Base-by-base conservation (phyloP, 75 land plant genomes). In the Selaginella tamariscina region DNA sequence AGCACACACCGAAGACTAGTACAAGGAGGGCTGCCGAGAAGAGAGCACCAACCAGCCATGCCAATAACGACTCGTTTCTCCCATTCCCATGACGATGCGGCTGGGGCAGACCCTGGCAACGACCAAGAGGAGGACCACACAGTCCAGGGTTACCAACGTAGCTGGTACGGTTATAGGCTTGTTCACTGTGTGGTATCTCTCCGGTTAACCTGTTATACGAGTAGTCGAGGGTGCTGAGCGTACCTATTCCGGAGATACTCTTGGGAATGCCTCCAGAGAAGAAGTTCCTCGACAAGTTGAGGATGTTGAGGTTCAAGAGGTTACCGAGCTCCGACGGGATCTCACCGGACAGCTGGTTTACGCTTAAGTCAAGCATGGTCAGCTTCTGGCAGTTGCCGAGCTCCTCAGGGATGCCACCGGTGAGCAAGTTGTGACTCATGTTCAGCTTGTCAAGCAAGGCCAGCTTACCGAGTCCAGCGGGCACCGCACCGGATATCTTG, bases 401-500 rank as follows among this genome's bases (percentile, higher is more conserved):
- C 62, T 59, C 62, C 8, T 8, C n/a, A 59, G 62, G 62, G 21
- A 59, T 59, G 9, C 26, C 26, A 8, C 62, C 62, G 8, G 27
- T 8, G 21, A 59, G 21, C 9, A 59, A 21, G 23, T 59, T 59
- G 21, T 26, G 27, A 59, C 18, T 59, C 9, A 59, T 8, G 21
- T 59, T 26, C 8, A 59, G 26, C 62, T 21, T 2, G 26, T 2
- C 9, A n/a, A 59, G 62, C 62, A 5, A 39, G 5, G 5, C 11
- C 49, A 39, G 5, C 49, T 15, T 5, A 5, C 49, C 49, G 11
- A 39, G 49, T 15, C 49, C 49, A 5, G 49, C 71, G 0, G 99
- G 99, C 21, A 95, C 77, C 30, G 77, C 60, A 1, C 92, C 99
- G n/a, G 86, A 70, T 24, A 95, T 68, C 27, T 67, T 77, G 39